Percentiles rank a stretch among this genome's conserved stretches.
Conservation (phyloP, 1,139 yeast species). For the Yamadazyma spencermartinsiae region DNA sequence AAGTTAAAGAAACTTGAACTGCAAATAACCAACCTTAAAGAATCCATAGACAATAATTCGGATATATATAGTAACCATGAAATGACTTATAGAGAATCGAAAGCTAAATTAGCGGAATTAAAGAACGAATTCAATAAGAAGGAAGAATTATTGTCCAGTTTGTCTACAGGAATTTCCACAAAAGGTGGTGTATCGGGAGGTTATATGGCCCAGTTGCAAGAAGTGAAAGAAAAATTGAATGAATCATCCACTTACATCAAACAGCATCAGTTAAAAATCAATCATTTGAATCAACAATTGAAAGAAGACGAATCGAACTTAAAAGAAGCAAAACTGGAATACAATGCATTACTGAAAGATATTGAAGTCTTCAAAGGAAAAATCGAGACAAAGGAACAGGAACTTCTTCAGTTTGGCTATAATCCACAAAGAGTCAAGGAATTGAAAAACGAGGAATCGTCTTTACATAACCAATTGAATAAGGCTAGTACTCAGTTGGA, state of each 20-base stretch:
- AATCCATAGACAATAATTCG: conserved; percentile 29
- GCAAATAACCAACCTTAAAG: conserved; percentile 19
- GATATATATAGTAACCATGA: conserved; percentile 30
- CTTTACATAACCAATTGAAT: conserved; percentile 26
- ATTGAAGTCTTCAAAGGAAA: conserved; percentile 44
- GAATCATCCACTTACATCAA: conserved; percentile 58
- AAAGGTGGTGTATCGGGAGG: conserved; percentile 80
- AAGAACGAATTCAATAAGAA: conserved; percentile 58
- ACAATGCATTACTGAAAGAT: conserved; percentile 40
- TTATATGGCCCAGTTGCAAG: conserved; percentile 70
- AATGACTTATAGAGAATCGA: conserved; percentile 43
- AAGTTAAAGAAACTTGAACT: conserved; percentile 18
- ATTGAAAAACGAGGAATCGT: conserved; percentile 45
- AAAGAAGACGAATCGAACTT: conserved; percentile 53
- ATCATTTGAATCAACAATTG: conserved; percentile 57
- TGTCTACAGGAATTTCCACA: conserved; percentile 89
- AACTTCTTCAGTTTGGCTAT: conserved; percentile 59
- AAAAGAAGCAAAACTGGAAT: conserved; percentile 55
- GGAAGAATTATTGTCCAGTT: conserved; percentile 78
- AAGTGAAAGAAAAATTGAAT: conserved; percentile 58
- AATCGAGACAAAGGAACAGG: conserved; percentile 39
- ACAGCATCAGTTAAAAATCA: conserved; percentile 59
- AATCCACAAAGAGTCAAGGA: conserved; percentile 49
- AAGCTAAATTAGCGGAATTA: conserved; percentile 40
- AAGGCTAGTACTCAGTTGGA: conserved; percentile 54